Base-by-base conservation (phyloP, 2,329 filamentous ascomycete species). In the Monosporascus sp. region DNA sequence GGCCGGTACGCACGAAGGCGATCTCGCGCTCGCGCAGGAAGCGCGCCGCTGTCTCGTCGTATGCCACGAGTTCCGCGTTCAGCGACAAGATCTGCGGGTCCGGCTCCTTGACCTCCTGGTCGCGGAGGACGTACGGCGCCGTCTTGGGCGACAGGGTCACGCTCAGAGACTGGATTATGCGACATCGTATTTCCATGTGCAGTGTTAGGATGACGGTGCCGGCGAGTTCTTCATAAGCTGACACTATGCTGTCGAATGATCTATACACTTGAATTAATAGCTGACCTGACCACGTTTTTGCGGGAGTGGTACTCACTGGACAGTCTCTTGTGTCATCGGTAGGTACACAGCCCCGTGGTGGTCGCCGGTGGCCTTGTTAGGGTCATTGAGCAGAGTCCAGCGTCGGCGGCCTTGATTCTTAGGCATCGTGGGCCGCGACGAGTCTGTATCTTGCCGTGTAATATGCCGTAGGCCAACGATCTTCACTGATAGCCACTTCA, bases 401-500 rank as follows among this genome's bases (percentile, higher is more conserved):
- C 91, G 83, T 54, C 89, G 85, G 60, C 89, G 85, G 60, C 81
- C 85, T 55, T 87, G 83, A 62, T 81, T 69, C 56, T 77, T 78
- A 16, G 78, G 72, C 48, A 83, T 62, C 36, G 73, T 77, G 38
- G 78, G 78, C 43, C 78, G 73, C 59, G 84, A 81, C 34, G 84
- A 84, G 69, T 91, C 84, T 38, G 83, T 82, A 46, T 89, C 84
- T 56, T 87, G 84, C 50, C 81, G 78, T 20, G 90, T 93, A 64
- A 97, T 91, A 65, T 93, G 86, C 43, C 94, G 84, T 51, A 99
- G 78, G 53, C 89, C 80, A n/a, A 80, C 76, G 43, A 96, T 85
- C 72, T 93, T 94, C 61, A 87, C 87, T 20, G 89, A 86, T 37
- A 99, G 83, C 94, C 94, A 99, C 76, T 95, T 94, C 91, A 97